Conservation (phyloP, 352 stramenopile species). For the Globisporangium okanoganense region DNA sequence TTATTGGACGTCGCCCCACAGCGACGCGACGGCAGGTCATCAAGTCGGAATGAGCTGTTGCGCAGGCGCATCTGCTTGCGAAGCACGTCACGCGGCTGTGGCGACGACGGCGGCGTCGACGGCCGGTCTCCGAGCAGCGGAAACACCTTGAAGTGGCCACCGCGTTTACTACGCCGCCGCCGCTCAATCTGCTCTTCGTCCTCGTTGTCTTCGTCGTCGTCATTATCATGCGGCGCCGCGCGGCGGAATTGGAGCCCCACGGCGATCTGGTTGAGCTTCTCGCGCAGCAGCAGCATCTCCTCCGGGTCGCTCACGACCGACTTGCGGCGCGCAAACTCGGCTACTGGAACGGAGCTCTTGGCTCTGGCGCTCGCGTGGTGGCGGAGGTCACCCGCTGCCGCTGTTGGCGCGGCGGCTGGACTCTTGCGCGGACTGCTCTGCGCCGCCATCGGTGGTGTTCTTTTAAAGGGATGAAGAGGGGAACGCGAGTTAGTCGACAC, state of each 20-base stretch:
- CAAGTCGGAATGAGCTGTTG: slow-evolving; percentile 37
- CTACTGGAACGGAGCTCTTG: background rate
- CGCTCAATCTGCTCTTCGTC: slow-evolving; percentile 21
- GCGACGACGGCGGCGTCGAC: slow-evolving; percentile 72
- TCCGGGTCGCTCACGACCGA: slow-evolving; percentile 56
- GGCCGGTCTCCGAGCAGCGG: slow-evolving; percentile 35
- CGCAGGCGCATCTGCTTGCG: slow-evolving; percentile 54
- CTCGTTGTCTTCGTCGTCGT: slow-evolving; percentile 14
- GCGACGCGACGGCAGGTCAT: slow-evolving; percentile 14
- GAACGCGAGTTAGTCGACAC: background rate
- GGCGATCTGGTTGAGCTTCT: slow-evolving; percentile 76
- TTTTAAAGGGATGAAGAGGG: background rate
- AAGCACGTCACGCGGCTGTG: slow-evolving; percentile 68
- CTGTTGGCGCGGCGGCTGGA: background rate
- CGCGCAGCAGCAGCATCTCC: slow-evolving; percentile 61
- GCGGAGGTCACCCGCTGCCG: background rate
- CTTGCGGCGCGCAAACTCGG: slow-evolving; percentile 30
- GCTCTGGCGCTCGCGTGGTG: background rate
- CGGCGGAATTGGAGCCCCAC: slow-evolving; percentile 24
- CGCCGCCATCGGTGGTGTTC: slow-evolving; percentile 16
- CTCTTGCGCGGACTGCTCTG: slow-evolving; percentile 26
- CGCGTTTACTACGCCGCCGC: slow-evolving; percentile 2
- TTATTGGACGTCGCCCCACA: slow-evolving; percentile 16
- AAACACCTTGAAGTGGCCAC: slow-evolving; percentile 49
- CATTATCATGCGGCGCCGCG: slow-evolving; percentile 18